Base-by-base conservation (phyloP, 2,329 filamentous ascomycete genomes). In the Trichoderma atrobrunneum region DNA sequence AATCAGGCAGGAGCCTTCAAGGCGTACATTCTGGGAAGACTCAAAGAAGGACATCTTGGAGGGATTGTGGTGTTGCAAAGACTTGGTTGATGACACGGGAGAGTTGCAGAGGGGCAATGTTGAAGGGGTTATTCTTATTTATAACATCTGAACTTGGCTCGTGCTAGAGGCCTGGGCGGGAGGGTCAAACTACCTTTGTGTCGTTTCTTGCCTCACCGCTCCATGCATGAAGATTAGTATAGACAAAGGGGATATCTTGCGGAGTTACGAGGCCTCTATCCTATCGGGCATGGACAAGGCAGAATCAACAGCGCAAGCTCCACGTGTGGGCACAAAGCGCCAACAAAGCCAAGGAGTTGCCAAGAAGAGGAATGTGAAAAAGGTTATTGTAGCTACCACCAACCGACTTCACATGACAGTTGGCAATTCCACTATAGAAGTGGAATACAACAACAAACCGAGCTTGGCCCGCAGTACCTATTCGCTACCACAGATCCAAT, bases 1-100 rank as follows among this genome's bases (percentile, higher is more conserved):
- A 66, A 54, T 7, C n/a, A 72, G 57, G 18, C 16, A 16, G 0
- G 70, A 72, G 70, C 70, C 70, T 10, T 72, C 70, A 39, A 72
- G 70, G 62, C 62, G 62, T 12, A 30, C 63, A 16, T 72, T 67
- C 43, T 68, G 70, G 39, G 70, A 56, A 12, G 64, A 57, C 14
- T 16, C 36, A 30, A 59, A 39, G 24, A 68, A 72, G 16, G 70
- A 56, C 70, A 63, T 68, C 12, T 34, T 67, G 48, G 6, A 12
- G 8, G 11, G 11, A 21, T 36, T 14, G n/a, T 59, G 5, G 14
- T n/a, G 18, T 11, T 26, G n/a, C 18, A 12, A 39, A 51, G 34
- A 12, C 24, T 39, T 18, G 7, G 18, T 5, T 48, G 11, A 57
- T 64, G 63, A 32, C 48, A 18, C 7, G 48, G 1, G 4, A 59